These are phyloP conservation scores for Venustampulla echinocandica DNA, from an alignment of 495 filamentous ascomycete species.

Conservation along the genomic window DNA sequence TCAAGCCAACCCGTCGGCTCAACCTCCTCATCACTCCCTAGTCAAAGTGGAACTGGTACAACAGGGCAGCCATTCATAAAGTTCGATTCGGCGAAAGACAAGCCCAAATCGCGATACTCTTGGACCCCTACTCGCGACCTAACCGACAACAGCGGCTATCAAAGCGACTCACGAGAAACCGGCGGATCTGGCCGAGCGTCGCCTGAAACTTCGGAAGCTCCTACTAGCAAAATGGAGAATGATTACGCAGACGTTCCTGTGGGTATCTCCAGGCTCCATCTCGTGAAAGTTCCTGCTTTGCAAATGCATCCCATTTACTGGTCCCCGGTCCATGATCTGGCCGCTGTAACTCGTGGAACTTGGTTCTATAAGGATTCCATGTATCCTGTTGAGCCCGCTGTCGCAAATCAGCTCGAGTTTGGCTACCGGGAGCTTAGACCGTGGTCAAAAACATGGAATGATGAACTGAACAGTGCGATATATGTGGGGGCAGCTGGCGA, in stretches of 20 bases:
- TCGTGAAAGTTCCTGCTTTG: conserved; percentile 46
- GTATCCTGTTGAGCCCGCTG: conserved; percentile 76
- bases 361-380: conserved; percentile 98
- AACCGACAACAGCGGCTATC: background rate
- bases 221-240: conserved; percentile 17
- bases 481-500: conserved; percentile 87
- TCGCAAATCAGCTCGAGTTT: conserved; percentile 84
- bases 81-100: conserved; percentile 19
- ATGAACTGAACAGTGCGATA: conserved; percentile 84
- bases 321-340: conserved; percentile 89
- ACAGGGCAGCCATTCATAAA: conserved; percentile 33
- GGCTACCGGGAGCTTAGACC: conserved; percentile 80
- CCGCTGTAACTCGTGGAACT: conserved; percentile 73
- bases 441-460: conserved; percentile 88
- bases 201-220: conserved; percentile 7
- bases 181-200: conserved; percentile 9
- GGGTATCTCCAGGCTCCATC: conserved; percentile 64
- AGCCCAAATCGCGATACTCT: background rate
- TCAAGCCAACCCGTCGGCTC: too few species aligned
- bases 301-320: conserved; percentile 97
- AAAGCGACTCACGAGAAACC: background rate
- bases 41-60: conserved; percentile 20
- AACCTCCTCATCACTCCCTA: too few species aligned
- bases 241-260: conserved; percentile 52
- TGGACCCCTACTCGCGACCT: background rate